A percentile compares a stretch with the other conserved stretches of the same genome.
Conservation (phyloP, 2,329 filamentous ascomycete species). For the Fusarium pseudonygamai region DNA sequence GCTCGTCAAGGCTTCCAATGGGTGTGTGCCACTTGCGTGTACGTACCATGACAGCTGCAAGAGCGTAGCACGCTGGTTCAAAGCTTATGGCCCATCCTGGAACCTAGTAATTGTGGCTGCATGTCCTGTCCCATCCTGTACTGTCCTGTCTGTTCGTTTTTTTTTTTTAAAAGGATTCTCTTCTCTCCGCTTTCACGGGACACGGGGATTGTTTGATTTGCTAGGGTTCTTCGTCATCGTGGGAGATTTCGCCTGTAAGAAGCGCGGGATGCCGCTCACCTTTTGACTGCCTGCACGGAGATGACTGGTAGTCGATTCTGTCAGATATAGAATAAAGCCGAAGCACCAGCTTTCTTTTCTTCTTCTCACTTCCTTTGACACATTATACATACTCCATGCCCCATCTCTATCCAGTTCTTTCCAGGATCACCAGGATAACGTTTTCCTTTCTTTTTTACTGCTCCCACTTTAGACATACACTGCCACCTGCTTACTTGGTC, state of each 20-base stretch:
- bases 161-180: constrained; percentile 39
- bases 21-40: neutral
- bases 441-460: neutral
- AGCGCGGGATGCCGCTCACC: neutral
- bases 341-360: neutral
- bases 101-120: neutral
- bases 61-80: neutral
- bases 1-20: neutral
- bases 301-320: neutral
- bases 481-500: neutral
- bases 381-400: neutral
- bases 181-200: constrained; percentile 36
- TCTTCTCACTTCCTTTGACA: neutral
- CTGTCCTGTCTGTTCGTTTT: neutral
- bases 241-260: neutral
- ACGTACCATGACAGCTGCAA: constrained; percentile 1
- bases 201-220: constrained; percentile 4
- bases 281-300: neutral
- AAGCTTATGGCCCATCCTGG: neutral
- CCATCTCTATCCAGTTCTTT: neutral
- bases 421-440: neutral
- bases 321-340: neutral
- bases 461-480: neutral
- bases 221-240: neutral
- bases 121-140: neutral